Conservation (phyloP, 106 monocot genomes). For the Allium cepa region DNA sequence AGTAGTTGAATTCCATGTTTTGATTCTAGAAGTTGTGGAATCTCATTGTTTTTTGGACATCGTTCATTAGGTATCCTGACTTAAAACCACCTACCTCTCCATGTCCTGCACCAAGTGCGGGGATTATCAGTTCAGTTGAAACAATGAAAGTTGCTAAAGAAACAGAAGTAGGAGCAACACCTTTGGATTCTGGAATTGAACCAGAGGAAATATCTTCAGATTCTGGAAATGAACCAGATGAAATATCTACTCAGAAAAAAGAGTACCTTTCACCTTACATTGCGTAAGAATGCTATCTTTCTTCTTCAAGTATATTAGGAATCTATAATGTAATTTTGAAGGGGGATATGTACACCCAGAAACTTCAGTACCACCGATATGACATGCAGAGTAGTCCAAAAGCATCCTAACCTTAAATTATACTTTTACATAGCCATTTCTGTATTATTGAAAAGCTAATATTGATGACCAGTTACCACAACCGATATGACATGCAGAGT, state of each 20-base stretch:
- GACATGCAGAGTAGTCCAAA: background rate
- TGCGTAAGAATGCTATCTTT: conserved; percentile 18
- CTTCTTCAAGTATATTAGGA: background rate
- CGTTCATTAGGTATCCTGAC: conserved; percentile 35
- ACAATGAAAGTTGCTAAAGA: background rate
- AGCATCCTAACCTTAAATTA: background rate
- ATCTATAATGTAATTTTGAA: background rate
- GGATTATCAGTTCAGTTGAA: conserved; percentile 1
- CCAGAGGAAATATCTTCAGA: conserved; percentile 1
- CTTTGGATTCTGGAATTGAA: background rate
- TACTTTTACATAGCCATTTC: no score
- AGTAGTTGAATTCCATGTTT: no score
- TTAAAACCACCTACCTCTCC: conserved; percentile 56
- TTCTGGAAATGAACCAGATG: conserved; percentile 4
- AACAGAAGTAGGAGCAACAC: background rate
- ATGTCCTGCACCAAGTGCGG: conserved; percentile 31
- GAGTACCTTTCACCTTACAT: conserved; percentile 33
- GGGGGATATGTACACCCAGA: background rate
- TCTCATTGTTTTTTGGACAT: background rate
- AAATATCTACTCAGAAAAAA: conserved; percentile 7
- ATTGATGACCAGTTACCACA: background rate
- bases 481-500: background rate
- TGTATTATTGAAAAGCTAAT: background rate
- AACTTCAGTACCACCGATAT: background rate
- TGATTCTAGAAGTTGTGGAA: no score